Conservation (phyloP, 179 eudicot genomes). For the Vitellaria paradoxa region DNA sequence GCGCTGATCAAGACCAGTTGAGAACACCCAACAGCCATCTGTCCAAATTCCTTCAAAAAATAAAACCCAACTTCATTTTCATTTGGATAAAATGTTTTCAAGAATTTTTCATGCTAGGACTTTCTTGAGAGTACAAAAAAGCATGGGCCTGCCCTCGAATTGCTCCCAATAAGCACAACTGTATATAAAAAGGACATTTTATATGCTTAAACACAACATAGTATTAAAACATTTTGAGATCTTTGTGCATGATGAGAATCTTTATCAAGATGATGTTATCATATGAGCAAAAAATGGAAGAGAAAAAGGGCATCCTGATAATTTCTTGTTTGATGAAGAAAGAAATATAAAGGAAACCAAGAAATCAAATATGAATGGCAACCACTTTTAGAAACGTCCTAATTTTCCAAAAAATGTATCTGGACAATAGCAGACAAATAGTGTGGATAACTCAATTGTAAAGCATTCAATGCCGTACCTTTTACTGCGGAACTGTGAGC, state of each 20-base stretch:
- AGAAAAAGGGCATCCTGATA: conserved; percentile 1
- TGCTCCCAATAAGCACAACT: not conserved
- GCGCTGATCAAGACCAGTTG: conserved; percentile 97
- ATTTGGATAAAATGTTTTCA: not conserved
- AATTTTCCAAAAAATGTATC: not conserved
- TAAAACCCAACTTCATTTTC: conserved; percentile 9
- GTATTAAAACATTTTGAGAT: not conserved
- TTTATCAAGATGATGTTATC: not conserved
- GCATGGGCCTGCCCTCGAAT: not conserved
- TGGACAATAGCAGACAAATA: not conserved
- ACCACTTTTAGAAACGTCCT: not conserved
- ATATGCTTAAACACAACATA: not conserved
- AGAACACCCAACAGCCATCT: conserved; percentile 82
- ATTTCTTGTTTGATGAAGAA: not conserved
- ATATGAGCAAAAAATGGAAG: not conserved
- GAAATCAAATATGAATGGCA: not conserved
- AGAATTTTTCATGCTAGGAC: not conserved
- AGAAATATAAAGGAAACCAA: not conserved
- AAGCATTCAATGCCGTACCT: conserved; percentile 43
- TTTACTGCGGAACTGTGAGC: conserved; percentile 95
- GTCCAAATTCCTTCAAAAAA: conserved; percentile 85
- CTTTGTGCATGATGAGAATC: not conserved
- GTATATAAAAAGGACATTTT: not conserved
- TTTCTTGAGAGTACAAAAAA: conserved; percentile 1
- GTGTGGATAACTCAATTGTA: not conserved